Base-by-base conservation (phyloP, 805 yeast genomes). In the Kregervanrija fluxuum region DNA sequence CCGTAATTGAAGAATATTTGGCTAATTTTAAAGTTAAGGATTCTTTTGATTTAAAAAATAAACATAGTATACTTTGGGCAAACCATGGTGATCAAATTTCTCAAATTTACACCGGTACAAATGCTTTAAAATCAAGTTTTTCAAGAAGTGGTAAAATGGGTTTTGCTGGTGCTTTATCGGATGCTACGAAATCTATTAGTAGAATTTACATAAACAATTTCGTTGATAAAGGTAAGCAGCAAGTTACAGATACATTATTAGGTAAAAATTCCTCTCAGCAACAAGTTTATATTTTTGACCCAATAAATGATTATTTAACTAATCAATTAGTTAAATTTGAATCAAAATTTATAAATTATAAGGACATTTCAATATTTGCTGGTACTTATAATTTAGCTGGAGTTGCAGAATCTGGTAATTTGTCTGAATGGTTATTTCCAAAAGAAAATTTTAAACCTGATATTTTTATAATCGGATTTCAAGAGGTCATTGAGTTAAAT, bases 41-140 rank as follows among this genome's bases (percentile, higher is more conserved):
- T 4, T 68, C 75, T 17, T 38, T 46, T n/a, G 91, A 81, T 14
- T 66, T 86, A 22, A 73, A 80, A 59, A 65, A 70, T n/a, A 82
- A 81, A 44, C 96, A 90, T 52, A 86, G 90, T 53, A 76, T 85
- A 6, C 67, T 93, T 14, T 93, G 99, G 99, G 99, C 99, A 1
- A 96, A 93, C 62, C 93, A 93, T 62, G 99, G 99, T 45, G 99
- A 93, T 63, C 95, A 88, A 52, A 81, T 93, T 4, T 87, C 96
- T 2, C 95, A 87, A 60, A 91, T 93, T 13, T 93, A 93, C 64
- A 91, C 99, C 0, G 98, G 99, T 30, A 93, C 99, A 0, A 95
- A 95, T 48, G 99, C 99, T 0, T 71, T 93, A 49, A 93, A 93
- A 63, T 86, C 96, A 0, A 88, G 96, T 4, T 93, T 85, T 58